Percentiles rank a stretch among this genome's conserved stretches.
These are phyloP conservation scores for Boeremia exigua DNA, from an alignment of 2,329 filamentous ascomycete species.

Conservation along the genomic window DNA sequence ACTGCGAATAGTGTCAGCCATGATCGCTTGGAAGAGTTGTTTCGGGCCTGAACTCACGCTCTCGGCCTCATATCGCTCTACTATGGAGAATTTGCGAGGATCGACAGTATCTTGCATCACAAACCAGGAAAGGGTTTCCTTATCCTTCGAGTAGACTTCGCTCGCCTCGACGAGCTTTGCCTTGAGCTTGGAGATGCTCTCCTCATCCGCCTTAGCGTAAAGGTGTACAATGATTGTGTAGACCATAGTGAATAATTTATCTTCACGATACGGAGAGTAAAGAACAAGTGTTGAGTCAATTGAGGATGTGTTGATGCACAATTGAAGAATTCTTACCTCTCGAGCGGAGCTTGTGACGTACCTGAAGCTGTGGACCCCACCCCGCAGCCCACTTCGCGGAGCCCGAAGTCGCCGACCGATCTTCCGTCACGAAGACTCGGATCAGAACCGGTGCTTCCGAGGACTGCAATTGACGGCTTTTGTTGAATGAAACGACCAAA, in stretches of 20 bases:
- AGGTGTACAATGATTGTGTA: constrained; percentile 74
- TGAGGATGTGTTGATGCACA: not conserved
- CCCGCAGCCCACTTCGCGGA: constrained; percentile 19
- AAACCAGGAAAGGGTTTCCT: constrained; percentile 71
- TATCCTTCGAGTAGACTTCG: constrained; percentile 73
- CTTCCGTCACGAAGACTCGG: constrained; percentile 4
- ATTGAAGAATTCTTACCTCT: constrained; percentile 10
- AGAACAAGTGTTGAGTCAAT: not conserved
- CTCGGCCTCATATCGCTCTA: constrained; percentile 75
- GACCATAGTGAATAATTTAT: constrained; percentile 56
- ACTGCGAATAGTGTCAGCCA: constrained; percentile 24
- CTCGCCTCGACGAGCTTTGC: constrained; percentile 78
- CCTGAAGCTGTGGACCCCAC: constrained; percentile 18
- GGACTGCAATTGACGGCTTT: too few species aligned
- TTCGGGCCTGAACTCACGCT: constrained; percentile 52
- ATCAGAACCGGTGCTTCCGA: not conserved
- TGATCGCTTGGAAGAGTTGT: not conserved
- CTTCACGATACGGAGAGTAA: not conserved
- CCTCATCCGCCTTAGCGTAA: constrained; percentile 70
- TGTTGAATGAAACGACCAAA: not conserved
- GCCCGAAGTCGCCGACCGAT: constrained; percentile 12
- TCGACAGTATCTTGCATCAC: constrained; percentile 78
- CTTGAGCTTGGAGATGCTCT: constrained; percentile 69
- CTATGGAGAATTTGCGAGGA: constrained; percentile 73
- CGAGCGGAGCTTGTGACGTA: constrained; percentile 15